Conservation (phyloP, 2,329 filamentous ascomycete genomes). For the Cordyceps militaris region DNA sequence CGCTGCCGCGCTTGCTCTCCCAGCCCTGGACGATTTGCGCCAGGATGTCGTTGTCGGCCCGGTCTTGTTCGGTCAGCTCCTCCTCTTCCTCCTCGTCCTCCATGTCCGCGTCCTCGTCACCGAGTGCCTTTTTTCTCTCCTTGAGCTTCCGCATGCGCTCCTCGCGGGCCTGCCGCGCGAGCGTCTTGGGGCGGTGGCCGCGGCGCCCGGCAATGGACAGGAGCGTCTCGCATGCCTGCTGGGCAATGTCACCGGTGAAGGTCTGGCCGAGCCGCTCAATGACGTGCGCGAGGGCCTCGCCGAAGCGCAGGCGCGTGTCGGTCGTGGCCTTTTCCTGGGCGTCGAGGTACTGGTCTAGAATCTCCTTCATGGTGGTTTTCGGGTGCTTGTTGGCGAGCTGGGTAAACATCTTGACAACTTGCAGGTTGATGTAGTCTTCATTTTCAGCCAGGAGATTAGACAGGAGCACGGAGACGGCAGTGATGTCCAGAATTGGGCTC, state of each 20-base stretch:
- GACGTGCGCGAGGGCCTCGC: constrained; percentile 59
- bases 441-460: constrained; percentile 56
- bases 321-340: constrained; percentile 48
- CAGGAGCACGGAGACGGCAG: constrained; percentile 55
- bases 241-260: constrained; percentile 47
- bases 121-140: constrained; percentile 18
- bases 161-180: constrained; percentile 46
- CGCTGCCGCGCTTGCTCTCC: constrained; percentile 57
- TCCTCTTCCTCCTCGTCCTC: constrained; percentile 40
- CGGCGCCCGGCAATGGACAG: constrained; percentile 58
- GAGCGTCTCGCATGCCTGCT: constrained; percentile 49
- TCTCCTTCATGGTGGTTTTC: constrained; percentile 51
- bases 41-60: constrained; percentile 42
- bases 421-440: constrained; percentile 65
- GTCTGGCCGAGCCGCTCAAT: constrained; percentile 53
- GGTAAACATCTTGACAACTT: constrained; percentile 59
- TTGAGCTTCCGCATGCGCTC: constrained; percentile 42
- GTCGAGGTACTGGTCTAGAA: constrained; percentile 63
- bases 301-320: constrained; percentile 60
- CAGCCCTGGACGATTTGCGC: constrained; percentile 58
- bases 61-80: constrained; percentile 36
- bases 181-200: constrained; percentile 52
- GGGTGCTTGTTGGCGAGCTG: constrained; percentile 56
- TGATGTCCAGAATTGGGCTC: constrained; percentile 58
- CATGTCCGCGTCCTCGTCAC: constrained; percentile 39